A percentile compares a stretch with the other conserved stretches of the same genome.
Conservation (phyloP, 1,139 yeast species). For the Lodderomyces metapsilosis region DNA sequence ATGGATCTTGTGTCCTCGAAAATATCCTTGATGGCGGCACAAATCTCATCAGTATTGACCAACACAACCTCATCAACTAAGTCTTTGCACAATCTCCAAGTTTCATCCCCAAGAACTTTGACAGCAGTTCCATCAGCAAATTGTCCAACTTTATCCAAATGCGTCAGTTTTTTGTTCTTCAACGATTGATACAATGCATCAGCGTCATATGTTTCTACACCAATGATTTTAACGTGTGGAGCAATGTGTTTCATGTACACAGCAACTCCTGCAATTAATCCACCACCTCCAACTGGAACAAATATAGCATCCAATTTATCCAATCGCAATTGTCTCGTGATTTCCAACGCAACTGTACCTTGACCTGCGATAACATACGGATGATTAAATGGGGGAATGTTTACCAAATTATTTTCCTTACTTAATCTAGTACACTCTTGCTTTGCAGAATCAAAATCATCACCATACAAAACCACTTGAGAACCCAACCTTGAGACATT, state of each 20-base stretch:
- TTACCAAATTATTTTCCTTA: conserved; percentile 68
- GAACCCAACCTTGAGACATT: conserved; percentile 92
- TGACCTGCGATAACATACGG: conserved; percentile 99
- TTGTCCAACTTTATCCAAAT: conserved; percentile 77
- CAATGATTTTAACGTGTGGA: conserved; percentile 95
- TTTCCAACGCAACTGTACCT: conserved; percentile 94
- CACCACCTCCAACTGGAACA: conserved; percentile 97
- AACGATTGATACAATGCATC: conserved; percentile 85
- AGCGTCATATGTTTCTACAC: conserved; percentile 95
- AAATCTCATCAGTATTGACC: conserved; percentile 90
- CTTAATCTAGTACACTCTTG: conserved; percentile 77
- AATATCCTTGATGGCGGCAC: conserved; percentile 96
- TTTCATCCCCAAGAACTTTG: conserved; percentile 82
- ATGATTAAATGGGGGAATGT: conserved; percentile 96
- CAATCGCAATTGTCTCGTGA: conserved; percentile 79
- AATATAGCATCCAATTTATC: conserved; percentile 83
- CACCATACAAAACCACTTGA: conserved; percentile 89
- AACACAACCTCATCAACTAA: conserved; percentile 85
- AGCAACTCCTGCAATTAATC: conserved; percentile 87
- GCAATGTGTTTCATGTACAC: conserved; percentile 90
- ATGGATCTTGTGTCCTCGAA: conserved; percentile 94
- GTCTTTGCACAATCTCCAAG: conserved; percentile 75
- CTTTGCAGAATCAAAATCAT: conserved; percentile 91
- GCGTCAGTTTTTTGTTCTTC: conserved; percentile 50
- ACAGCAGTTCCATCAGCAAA: conserved; percentile 99